Conservation (phyloP, 129 eudicot species). For the Saussurea involucrata region DNA sequence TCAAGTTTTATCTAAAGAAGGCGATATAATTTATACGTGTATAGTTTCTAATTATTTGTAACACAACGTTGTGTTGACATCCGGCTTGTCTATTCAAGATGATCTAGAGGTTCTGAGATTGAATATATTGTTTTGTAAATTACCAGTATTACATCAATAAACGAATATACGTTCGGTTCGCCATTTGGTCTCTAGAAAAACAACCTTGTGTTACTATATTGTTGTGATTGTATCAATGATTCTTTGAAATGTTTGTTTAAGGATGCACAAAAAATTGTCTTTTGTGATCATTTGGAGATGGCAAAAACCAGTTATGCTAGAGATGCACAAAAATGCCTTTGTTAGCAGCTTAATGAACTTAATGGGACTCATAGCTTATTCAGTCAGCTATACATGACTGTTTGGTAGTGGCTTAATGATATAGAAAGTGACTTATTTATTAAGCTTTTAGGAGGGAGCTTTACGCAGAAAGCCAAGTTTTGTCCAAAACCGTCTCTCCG, state of each 20-base stretch:
- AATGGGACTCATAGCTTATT: too few species aligned
- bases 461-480: too few species aligned
- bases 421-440: too few species aligned
- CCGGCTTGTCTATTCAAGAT: not conserved
- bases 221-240: not conserved
- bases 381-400: too few species aligned
- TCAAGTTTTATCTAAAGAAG: slow-evolving; percentile 6
- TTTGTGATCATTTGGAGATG: too few species aligned
- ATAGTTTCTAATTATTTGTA: slow-evolving; percentile 22
- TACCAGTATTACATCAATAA: slow-evolving; percentile 15
- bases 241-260: not conserved
- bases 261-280: not conserved
- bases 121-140: slow-evolving; percentile 17
- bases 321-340: too few species aligned
- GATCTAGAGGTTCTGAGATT: not conserved
- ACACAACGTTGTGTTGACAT: not conserved
- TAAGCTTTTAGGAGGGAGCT: too few species aligned
- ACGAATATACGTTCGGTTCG: too few species aligned
- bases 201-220: not conserved
- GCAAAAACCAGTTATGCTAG: too few species aligned
- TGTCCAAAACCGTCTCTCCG: too few species aligned
- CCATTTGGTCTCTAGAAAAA: slow-evolving; percentile 8
- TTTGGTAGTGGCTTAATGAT: too few species aligned
- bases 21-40: slow-evolving; percentile 7
- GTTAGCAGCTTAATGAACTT: too few species aligned